Evolutionary conservation across 1,284 basidiomycete species (phyloP), one percentile per base, ranked within the genome.

Genomic region (Coniferiporia sulphurascens): DNA sequence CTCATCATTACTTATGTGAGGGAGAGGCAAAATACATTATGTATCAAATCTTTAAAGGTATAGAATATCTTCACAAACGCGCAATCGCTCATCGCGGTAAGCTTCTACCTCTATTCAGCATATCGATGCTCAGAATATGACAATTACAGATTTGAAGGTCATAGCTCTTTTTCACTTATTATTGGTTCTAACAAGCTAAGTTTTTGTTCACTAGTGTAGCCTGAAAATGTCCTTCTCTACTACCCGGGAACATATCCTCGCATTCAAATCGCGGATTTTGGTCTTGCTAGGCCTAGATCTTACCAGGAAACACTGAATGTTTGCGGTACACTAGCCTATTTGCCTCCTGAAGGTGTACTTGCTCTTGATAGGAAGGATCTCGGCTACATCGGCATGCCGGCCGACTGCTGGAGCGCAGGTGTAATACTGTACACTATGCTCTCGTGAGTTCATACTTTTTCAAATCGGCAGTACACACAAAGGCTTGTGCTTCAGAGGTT

Each of bases 331-430:
- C 81, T 92, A 32, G 85, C 86, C 1, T 93, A 93, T 70, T 76
- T 93, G n/a, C 89, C 91, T 13, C 91, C 91, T 0, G 91, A 93
- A 72, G 89, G 87, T 7, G 81, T 93, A 32, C 75, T 87, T 1
- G 90, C 88, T 8, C 73, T 91, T 45, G 86, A 89, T 63, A 77
- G 87, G 65, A 84, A 84, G 63, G 77, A 87, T 59, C 72, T 86
- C 52, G 83, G 86, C 52, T 93, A 93, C 65, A 79, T 86, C 43
- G 82, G 89, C 13, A 87, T 91, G 83, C 86, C 86, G 32, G 81
- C 89, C 0, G 91, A 93, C 69, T 91, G 89, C 66, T 93, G 90
- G 91, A 89, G 88, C 64, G 80, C 86, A 9, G 91, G 90, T 8
- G 81, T 92, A 1, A 83, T 89, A 56, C 73, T 92, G 58, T 91